Conservation (phyloP, 2,329 filamentous ascomycete genomes). For the Coniochaeta sp. region DNA sequence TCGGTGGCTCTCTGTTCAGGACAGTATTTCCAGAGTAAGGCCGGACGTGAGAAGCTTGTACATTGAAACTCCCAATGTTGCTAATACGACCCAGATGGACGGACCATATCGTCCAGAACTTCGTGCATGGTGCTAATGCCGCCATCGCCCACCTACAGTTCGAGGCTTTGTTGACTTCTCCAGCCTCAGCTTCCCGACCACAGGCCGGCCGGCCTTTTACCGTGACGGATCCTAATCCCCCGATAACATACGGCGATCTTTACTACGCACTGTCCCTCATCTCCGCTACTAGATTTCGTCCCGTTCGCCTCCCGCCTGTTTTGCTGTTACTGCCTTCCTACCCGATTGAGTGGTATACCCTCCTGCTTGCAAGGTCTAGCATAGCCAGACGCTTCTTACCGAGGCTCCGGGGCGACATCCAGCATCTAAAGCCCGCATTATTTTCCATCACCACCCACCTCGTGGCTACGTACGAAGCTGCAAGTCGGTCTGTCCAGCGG, state of each 20-base stretch:
- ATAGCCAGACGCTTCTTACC: slow-evolving; percentile 12
- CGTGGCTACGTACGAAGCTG: slow-evolving; percentile 28
- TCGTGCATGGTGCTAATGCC: slow-evolving; percentile 43
- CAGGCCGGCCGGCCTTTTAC: slow-evolving; percentile 33
- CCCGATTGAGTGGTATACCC: slow-evolving; percentile 27
- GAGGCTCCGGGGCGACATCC: slow-evolving; percentile 19
- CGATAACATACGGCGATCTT: slow-evolving; percentile 31
- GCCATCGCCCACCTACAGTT: slow-evolving; percentile 46
- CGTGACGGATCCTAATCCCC: slow-evolving; percentile 42
- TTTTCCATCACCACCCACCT: slow-evolving; percentile 28
- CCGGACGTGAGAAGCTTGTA: slow-evolving; percentile 34
- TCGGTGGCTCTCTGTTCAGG: slow-evolving; percentile 32
- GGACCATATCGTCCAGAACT: slow-evolving; percentile 38
- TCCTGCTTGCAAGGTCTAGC: slow-evolving; percentile 14
- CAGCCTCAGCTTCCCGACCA: slow-evolving; percentile 25
- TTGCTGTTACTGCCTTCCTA: slow-evolving; percentile 29
- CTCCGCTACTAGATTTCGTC: slow-evolving; percentile 22
- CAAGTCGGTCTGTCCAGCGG: slow-evolving; percentile 26
- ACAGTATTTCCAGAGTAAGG: slow-evolving; percentile 35
- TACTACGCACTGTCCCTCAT: slow-evolving; percentile 25
- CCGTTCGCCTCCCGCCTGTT: slow-evolving; percentile 25
- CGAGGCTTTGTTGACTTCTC: slow-evolving; percentile 39
- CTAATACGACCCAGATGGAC: slow-evolving; percentile 30
- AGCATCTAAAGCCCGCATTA: slow-evolving; percentile 30
- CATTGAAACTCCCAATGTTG: slow-evolving; percentile 24